Base-by-base conservation (phyloP, 192 early-diverging fungal genomes). In the Rhizoclosmatium globosum region DNA sequence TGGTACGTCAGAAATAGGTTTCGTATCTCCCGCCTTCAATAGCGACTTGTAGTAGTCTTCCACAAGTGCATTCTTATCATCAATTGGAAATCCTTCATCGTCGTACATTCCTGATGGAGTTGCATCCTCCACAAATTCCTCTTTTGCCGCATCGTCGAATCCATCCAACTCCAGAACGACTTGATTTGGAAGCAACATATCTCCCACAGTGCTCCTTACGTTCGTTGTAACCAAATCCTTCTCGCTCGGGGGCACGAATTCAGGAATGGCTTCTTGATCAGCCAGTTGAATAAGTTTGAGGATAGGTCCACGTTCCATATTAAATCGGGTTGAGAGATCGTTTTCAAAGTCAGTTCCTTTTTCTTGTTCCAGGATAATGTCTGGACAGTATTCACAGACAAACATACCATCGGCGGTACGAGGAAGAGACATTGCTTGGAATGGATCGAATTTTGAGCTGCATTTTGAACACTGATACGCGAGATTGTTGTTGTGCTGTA, bases 401-500 rank as follows among this genome's bases (percentile, higher is more conserved):
- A 78, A 78, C 68, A 78, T 58, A 1, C 68, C 77, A 13, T 78
- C 77, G 9, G 48, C 66, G 31, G 64, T 39, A 6, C 68, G 21
- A 15, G 46, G 43, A 6, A 78, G 23, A 6, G 47, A 47, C 4
- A 78, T 41, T 3, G 57, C 65, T 2, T 17, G 15, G 23, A 61
- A 68, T 3, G 68, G 67, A 44, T 78, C 77, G 46, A 45, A 78
- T 48, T 70, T 70, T 50, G 56, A 38, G 39, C 39, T 31, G 72
- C 82, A 83, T 42, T 7, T 64, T 3, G 77, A 66, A 47, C 85
- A 85, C 62, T 70, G 71, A 76, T 81, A 85, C 3, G 81, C 67
- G 77, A 81, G 80, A 23, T 83, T 79, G 4, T 80, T 82, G 76
- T 83, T 83, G 77, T 85, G 76, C 81, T 85, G 70, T 43, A 42